Evolutionary conservation across 148 eudicot genomes (phyloP), one percentile per base, ranked within the genome.

Genomic region (Euryodendron excelsum): DNA sequence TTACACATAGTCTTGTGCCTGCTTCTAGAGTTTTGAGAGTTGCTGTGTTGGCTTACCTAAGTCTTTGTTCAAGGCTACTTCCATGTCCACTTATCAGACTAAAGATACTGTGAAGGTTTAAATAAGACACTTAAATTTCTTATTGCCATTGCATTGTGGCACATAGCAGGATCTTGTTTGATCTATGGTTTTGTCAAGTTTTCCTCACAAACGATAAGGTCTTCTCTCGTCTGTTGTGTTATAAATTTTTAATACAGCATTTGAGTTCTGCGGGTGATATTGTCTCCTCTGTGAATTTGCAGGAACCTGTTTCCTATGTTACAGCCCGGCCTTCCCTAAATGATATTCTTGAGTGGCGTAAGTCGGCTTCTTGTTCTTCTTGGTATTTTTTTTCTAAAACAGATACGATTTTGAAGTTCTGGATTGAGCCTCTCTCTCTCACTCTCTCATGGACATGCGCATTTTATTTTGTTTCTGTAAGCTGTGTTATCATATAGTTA

Each of bases 301-400:
- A 96, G 99, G 99, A 93, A 79, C 96, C 99, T 72, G 99, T 87
- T 82, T 85, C 98, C 44, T 85, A 96, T 87, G 86, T 91, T 59
- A 86, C 91, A 69, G 96, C 99, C 37, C 96, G 93, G 31, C 99
- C 99, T 78, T 86, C 92, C 80, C 89, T 96, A 56, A 96, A 82
- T 77, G 91, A 93, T 82, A 96, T 96, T 73, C 99, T 96, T 56
- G 99, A 96, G 72, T 96, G 99, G 99, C 96, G 99, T 96, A 87
- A 91, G 99, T 90, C 78, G 23, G 56, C 36, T 87, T 25, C 47
- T 50, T 41, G 20, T 34, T 33, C 8, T 52, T 45, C 30, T 39
- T 62, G 58, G 64, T 52, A 44, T 50, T 6, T 58, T 69, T 41
- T 21, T 69, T 41, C 27, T 18, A 34, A 11, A 50, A 50, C 52